phyloP scores from a whole-genome alignment of 2,329 filamentous ascomycete genomes.

The Xylariales sp. region DNA sequence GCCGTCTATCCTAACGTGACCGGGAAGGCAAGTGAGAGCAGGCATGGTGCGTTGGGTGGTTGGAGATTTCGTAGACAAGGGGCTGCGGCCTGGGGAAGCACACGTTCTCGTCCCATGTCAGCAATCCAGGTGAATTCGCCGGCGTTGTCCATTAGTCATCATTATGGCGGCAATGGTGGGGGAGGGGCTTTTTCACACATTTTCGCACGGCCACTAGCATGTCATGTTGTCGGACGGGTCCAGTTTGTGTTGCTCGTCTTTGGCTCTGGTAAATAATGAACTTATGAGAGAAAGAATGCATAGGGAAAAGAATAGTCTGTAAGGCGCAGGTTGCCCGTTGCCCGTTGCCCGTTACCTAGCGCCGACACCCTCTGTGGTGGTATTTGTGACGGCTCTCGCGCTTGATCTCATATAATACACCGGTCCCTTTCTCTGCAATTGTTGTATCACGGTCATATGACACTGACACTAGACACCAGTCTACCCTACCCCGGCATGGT shows the following conservation, averaged over 20 bases:
- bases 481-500: too few species aligned
- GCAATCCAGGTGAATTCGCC: constrained; percentile 45
- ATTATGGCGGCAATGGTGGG: constrained; percentile 43
- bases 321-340: constrained; percentile 13
- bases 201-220: constrained; percentile 35
- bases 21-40: not conserved
- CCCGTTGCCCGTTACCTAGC: not conserved
- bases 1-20: constrained; percentile 1
- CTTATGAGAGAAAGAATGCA: constrained; percentile 40
- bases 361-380: not conserved
- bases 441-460: not conserved
- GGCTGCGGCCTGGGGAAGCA: constrained; percentile 40
- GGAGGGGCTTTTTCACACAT: constrained; percentile 3
- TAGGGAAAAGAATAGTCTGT: constrained; percentile 37
- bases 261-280: constrained; percentile 38
- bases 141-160: constrained; percentile 44
- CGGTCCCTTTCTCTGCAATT: constrained; percentile 17
- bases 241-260: constrained; percentile 38
- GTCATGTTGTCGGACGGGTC: constrained; percentile 34
- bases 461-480: not conserved
- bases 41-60: constrained; percentile 11
- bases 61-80: constrained; percentile 35
- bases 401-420: constrained; percentile 37
- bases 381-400: constrained; percentile 18
- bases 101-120: constrained; percentile 41